Evolutionary conservation across 495 filamentous ascomycete genomes (phyloP).

Genomic region (Aspergillus taichungensis): DNA sequence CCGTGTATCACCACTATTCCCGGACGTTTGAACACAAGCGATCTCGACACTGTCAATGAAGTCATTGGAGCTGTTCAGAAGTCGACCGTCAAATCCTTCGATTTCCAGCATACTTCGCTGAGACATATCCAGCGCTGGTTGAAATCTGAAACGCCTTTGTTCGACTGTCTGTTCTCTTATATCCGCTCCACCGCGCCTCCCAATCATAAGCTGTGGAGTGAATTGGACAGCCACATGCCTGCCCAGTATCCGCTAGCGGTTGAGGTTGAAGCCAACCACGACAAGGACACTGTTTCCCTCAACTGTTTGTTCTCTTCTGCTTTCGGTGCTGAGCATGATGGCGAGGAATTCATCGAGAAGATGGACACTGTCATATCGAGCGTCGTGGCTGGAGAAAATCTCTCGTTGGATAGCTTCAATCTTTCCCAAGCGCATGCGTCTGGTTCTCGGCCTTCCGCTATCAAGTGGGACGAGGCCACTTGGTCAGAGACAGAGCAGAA

Average conservation of each 20-base stretch:
- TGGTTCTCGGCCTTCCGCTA: not conserved
- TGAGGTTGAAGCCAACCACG: constrained; percentile 21
- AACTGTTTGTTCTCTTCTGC: constrained; percentile 16
- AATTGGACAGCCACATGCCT: constrained; percentile 24
- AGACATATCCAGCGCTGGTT: constrained; percentile 40
- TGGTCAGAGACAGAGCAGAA: constrained; percentile 16
- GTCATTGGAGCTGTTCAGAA: constrained; percentile 27
- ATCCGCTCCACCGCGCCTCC: constrained; percentile 8
- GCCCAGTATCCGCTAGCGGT: constrained; percentile 27
- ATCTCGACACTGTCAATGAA: constrained; percentile 25
- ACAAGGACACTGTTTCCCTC: constrained; percentile 9
- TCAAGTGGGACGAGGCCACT: constrained; percentile 11
- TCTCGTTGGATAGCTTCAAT: constrained; percentile 16
- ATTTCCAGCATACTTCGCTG: constrained; percentile 37
- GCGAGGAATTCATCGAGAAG: constrained; percentile 20
- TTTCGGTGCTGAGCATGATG: constrained; percentile 13
- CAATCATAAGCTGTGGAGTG: constrained; percentile 16
- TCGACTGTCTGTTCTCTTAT: constrained; percentile 35
- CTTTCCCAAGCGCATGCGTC: constrained; percentile 1
- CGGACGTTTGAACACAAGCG: constrained; percentile 44
- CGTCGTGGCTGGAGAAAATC: constrained; percentile 15
- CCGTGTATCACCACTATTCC: constrained; percentile 89
- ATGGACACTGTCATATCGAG: constrained; percentile 22
- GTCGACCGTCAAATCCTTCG: constrained; percentile 32
- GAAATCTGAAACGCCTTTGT: constrained; percentile 29